phyloP scores from a whole-genome alignment of 78 protist species.

The Thecamonas trahens region DNA sequence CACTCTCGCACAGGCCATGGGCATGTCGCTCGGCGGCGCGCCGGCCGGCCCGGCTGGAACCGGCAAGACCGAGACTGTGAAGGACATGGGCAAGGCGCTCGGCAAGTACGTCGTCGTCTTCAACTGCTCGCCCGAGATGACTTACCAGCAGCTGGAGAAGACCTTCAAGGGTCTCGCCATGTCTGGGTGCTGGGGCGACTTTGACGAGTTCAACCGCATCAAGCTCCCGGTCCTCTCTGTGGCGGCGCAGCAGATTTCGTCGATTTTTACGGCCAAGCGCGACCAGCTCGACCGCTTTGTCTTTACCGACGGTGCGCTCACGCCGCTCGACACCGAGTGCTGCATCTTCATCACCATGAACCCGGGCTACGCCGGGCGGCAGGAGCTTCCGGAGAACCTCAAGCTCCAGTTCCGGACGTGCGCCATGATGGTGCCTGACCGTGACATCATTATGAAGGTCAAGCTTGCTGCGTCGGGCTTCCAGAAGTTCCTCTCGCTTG shows the following conservation, averaged over 20 bases:
- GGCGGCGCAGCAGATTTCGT: conserved; percentile 78
- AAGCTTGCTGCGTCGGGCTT: conserved; percentile 77
- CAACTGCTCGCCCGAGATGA: conserved; percentile 84
- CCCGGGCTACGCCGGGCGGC: conserved; percentile 92
- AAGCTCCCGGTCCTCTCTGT: conserved; percentile 76
- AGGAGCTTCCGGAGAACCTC: conserved; percentile 90
- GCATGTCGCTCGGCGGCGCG: conserved; percentile 77
- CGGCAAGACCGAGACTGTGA: conserved; percentile 91
- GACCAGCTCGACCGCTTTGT: conserved; percentile 36
- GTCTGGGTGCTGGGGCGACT: conserved; percentile 81
- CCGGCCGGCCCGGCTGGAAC: conserved; percentile 94
- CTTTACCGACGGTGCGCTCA: conserved; percentile 58
- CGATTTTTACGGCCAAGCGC: conserved; percentile 51
- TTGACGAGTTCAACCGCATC: conserved; percentile 92
- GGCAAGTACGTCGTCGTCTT: conserved; percentile 74
- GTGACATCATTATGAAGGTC: conserved; percentile 67
- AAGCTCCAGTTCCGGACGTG: conserved; percentile 79
- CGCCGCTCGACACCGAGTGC: conserved; percentile 28
- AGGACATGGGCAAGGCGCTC: conserved; percentile 73
- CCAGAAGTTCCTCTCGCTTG: conserved; percentile 22
- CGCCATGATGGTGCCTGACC: conserved; percentile 90
- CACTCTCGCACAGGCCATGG: conserved; percentile 60
- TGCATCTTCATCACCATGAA: conserved; percentile 87
- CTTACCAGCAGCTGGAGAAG: conserved; percentile 55
- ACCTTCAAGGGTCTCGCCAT: conserved; percentile 80